A percentile compares a stretch with the other conserved stretches of the same genome.
Evolutionary conservation across 257 asterid genomes (phyloP).

Genomic region (Solanum pimpinellifolium): DNA sequence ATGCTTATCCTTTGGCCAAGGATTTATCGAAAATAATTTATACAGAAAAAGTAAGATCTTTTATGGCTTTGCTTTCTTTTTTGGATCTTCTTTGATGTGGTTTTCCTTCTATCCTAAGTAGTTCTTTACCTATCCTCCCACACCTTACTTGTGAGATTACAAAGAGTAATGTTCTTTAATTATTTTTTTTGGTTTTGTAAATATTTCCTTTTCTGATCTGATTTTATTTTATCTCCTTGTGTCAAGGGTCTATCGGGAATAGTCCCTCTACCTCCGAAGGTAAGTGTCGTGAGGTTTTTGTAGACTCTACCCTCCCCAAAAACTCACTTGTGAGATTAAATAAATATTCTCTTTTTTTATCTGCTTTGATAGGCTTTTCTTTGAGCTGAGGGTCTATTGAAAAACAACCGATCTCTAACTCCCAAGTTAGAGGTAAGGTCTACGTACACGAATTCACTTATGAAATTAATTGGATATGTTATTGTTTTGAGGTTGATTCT

Average conservation of each 20-base stretch:
- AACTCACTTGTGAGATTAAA: no score
- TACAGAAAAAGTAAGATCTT: background rate
- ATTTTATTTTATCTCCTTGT: background rate
- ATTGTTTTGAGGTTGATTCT: no score
- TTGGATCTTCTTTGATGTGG: background rate
- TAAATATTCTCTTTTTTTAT: no score
- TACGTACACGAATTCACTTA: background rate
- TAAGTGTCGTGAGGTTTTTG: no score
- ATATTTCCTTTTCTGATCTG: no score
- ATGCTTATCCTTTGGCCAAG: background rate
- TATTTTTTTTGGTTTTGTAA: background rate
- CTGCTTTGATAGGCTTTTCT: no score
- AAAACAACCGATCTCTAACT: background rate
- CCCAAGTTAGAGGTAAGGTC: background rate
- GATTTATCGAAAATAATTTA: no score
- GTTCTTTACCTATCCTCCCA: background rate
- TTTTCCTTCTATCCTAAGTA: background rate
- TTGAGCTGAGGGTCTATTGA: background rate
- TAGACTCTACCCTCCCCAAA: background rate
- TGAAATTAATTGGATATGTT: no score
- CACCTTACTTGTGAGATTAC: background rate
- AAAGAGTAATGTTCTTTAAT: no score
- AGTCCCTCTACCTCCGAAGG: no score
- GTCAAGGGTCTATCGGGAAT: no score
- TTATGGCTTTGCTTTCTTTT: background rate